Percentiles rank a stretch among this genome's conserved stretches.
These are phyloP conservation scores for Pichia nakasei DNA, from an alignment of 805 yeast genomes.

Conservation along the genomic window DNA sequence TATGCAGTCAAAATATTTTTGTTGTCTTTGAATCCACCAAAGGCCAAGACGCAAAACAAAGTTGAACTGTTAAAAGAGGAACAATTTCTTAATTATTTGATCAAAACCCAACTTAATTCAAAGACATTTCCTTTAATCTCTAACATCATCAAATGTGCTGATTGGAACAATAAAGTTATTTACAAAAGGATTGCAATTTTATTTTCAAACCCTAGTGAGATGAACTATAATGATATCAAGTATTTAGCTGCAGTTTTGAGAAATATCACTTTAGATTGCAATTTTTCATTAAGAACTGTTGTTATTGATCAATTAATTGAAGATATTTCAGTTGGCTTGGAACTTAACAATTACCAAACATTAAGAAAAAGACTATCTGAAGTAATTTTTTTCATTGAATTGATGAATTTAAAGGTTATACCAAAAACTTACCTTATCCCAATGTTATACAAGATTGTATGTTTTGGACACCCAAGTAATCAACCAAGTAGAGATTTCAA, in stretches of 20 bases:
- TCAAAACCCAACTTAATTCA: constrained; percentile 41
- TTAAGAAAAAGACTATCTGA: constrained; percentile 58
- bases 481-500: constrained; percentile 39
- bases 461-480: constrained; percentile 56
- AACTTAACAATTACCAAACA: constrained; percentile 46
- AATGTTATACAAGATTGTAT: constrained; percentile 46
- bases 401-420: constrained; percentile 42
- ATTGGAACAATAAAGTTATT: constrained; percentile 37
- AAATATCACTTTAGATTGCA: constrained; percentile 21
- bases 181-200: constrained; percentile 25
- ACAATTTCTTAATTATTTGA: constrained; percentile 38
- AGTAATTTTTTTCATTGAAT: constrained; percentile 48
- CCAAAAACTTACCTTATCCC: constrained; percentile 39
- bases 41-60: constrained; percentile 26
- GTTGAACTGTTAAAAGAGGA: constrained; percentile 35
- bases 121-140: constrained; percentile 29
- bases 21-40: constrained; percentile 47
- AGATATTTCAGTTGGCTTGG: constrained; percentile 55
- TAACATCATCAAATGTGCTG: constrained; percentile 33
- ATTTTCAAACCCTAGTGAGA: constrained; percentile 52
- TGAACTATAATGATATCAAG: constrained; percentile 49
- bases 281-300: constrained; percentile 19
- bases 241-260: constrained; percentile 41
- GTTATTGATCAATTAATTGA: constrained; percentile 61
- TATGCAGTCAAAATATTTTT: constrained; percentile 51